Evolutionary conservation across 2,329 filamentous ascomycete species (phyloP), one percentile per base, ranked within the genome.

Genomic region (Fusarium fujikuroi): DNA sequence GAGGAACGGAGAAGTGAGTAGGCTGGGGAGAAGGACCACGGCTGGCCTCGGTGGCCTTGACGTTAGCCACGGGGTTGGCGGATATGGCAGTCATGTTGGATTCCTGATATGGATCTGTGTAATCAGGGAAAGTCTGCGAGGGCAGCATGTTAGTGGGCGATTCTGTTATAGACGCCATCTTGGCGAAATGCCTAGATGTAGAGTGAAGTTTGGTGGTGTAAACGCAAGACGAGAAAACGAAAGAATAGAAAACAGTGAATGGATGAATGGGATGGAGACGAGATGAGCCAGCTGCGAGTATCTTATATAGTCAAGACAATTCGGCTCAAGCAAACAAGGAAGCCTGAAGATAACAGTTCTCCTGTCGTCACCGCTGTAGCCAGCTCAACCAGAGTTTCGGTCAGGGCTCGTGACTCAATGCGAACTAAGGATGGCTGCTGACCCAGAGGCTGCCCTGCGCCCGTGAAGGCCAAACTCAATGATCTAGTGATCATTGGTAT

Each of bases 11-110:
- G 81, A 97, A 87, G 82, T 97, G 94, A 65, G 94, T 95, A 32
- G 95, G 94, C 80, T 97, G 93, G 30, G 95, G 94, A 62, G 95
- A 97, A 30, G 95, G 93, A 71, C 92, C 89, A 63, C 93, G 90
- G 78, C 83, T 86, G 42, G 80, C 76, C 54, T 82, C 77, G 44
- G 78, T 73, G 56, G 79, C 80, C 78, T 84, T 84, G 62, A 86
- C 69, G 67, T 83, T 80, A 66, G 80, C 81, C 75, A 87, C 66
- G 73, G 81, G 74, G 80, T 85, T 86, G 74, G 84, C 81, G 61
- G 80, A 80, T 68, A 80, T 78, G 59, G 79, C 73, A 52, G 79
- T 76, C 74, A 83, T 81, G 73, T 75, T 79, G 70, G 76, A 76
- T 50, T 81, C 76, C 69, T 83, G 80, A 57, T 82, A 74, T 28